Conservation (phyloP, 805 yeast genomes). For the Lachancea nothofagi region DNA sequence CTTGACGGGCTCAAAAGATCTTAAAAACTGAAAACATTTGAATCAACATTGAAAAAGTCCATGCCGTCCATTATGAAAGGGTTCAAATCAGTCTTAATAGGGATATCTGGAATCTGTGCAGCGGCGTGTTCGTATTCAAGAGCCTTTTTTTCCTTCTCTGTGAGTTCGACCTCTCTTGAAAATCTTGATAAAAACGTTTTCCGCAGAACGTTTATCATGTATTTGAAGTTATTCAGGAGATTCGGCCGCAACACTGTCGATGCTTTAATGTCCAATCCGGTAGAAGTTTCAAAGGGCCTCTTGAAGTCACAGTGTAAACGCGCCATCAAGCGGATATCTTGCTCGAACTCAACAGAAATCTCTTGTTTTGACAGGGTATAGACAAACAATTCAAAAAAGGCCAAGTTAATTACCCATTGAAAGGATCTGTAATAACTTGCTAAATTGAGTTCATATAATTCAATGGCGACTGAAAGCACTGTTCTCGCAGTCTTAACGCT, state of each 20-base stretch:
- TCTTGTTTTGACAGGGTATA: constrained; percentile 8
- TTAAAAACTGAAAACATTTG: background rate
- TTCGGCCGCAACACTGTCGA: too few relatives aligned
- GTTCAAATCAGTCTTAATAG: background rate
- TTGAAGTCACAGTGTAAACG: constrained; percentile 1
- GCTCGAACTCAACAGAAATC: background rate
- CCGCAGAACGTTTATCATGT: constrained; percentile 8
- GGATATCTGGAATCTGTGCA: background rate
- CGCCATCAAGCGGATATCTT: constrained; percentile 3
- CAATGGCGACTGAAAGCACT: background rate
- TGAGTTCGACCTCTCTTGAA: background rate
- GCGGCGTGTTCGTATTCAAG: background rate
- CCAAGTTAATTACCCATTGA: constrained; percentile 7
- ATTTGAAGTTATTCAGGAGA: constrained; percentile 4
- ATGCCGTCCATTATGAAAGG: constrained; percentile 3
- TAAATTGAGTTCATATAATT: constrained; percentile 1
- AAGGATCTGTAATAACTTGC: constrained; percentile 2
- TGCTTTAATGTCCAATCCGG: too few relatives aligned
- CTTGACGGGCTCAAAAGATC: background rate
- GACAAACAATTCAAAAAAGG: constrained; percentile 8
- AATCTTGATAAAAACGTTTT: constrained; percentile 3
- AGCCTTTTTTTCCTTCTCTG: background rate
- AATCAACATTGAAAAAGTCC: constrained; percentile 1
- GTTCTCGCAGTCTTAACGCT: constrained; percentile 7
- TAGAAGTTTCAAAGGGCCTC: background rate